Evolutionary conservation across 805 yeast species (phyloP).

Genomic region (Zygoascus bituminiphila): DNA sequence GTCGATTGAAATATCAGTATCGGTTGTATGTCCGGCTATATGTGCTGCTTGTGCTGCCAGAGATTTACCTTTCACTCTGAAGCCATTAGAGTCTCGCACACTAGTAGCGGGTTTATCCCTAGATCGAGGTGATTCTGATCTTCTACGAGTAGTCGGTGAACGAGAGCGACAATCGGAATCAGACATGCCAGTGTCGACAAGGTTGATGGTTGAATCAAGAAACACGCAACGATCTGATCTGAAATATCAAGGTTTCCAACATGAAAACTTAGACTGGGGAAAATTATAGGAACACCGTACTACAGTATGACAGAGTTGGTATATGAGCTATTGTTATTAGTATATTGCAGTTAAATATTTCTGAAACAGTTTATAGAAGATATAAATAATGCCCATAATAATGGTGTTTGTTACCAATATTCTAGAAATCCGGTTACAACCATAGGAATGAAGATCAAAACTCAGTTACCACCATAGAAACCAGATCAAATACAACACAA

Average conservation of each 20-base stretch:
- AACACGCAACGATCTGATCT: too few relatives aligned
- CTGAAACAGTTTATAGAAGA: too few relatives aligned
- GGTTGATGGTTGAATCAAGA: too few relatives aligned
- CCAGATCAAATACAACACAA: conserved; percentile 6
- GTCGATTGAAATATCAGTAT: background rate
- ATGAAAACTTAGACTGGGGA: too few relatives aligned
- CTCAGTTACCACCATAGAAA: background rate
- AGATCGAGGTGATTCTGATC: background rate
- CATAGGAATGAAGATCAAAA: background rate
- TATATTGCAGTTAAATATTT: too few relatives aligned
- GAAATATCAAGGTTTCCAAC: too few relatives aligned
- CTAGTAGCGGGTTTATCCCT: background rate
- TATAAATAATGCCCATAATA: too few relatives aligned
- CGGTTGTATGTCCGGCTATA: background rate
- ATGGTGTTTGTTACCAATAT: too few relatives aligned
- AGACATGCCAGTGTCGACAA: background rate
- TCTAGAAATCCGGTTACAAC: background rate
- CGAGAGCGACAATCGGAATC: background rate
- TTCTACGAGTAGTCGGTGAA: background rate
- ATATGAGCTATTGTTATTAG: too few relatives aligned
- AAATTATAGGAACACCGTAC: too few relatives aligned
- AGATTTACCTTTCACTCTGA: conserved; percentile 2
- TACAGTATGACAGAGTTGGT: too few relatives aligned
- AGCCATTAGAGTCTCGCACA: background rate
- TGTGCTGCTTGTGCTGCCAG: background rate